Base-by-base conservation (phyloP, 306 rosid genomes). In the Trifolium repens region DNA sequence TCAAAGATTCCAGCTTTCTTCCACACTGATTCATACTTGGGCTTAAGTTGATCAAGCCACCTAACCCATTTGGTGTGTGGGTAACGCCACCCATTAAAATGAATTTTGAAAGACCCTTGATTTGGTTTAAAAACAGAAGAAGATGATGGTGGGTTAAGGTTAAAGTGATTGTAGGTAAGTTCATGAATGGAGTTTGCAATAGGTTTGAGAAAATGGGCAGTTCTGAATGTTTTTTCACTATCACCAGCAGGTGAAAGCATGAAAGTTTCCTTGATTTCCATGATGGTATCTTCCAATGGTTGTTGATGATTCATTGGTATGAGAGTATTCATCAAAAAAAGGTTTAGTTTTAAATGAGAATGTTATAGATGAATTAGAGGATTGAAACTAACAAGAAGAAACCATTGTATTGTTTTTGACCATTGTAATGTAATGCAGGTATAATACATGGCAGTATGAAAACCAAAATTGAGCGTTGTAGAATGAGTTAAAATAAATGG, bases 171-270 rank as follows among this genome's bases (percentile, higher is more conserved):
- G 24, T n/a, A 2, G 9, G 1, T 53, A 7, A 19, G 32, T 55
- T 55, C 32, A 55, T 22, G 15, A 30, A 5, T 50, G 66, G 73
- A 54, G 26, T 71, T 58, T 27, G 85, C 24, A 72, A 24, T 24
- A 13, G 93, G 89, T 71, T 80, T 84, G 9, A 88, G 85, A 75
- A 82, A 88, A 55, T 76, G 83, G 4, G 87, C 85, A 3, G 19
- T 46, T 84, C 88, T 86, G 9, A 35, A 10, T 46, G 46, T 53
- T 79, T 89, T 76, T 22, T 52, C 7, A 11, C 84, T 69, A 1
- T 87, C 83, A 15, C 82, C 88, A 11, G 55, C 71, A 2, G 88
- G 88, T 27, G 92, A 83, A 81, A 88, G 68, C 89, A 90, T 88
- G 37, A 77, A 1, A 32, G 50, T 78, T 30, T 85, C 69, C 46